Evolutionary conservation across 768 basidiomycete species (phyloP).

Genomic region (Leccinum boreale): DNA sequence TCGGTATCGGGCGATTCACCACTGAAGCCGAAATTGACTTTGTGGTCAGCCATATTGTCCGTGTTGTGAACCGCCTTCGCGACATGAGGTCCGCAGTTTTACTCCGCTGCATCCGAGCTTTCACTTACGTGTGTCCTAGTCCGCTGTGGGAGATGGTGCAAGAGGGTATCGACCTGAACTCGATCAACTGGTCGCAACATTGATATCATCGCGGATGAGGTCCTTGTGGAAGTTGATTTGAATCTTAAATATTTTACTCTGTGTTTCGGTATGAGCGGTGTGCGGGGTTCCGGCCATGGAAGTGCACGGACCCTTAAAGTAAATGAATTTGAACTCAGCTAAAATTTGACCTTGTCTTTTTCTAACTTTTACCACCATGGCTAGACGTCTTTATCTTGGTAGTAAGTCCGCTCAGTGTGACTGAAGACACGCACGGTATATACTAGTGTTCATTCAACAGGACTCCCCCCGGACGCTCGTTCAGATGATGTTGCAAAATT

Average conservation of each 20-base stretch:
- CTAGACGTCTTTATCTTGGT: slow-evolving; percentile 83
- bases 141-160: slow-evolving; percentile 99
- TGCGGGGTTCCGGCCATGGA: slow-evolving; percentile 14
- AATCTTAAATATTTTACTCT: neutral
- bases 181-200: slow-evolving; percentile 89
- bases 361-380: slow-evolving; percentile 50
- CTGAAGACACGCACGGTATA: slow-evolving; percentile 3
- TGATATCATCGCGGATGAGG: slow-evolving; percentile 22
- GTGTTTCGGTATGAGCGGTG: slow-evolving; percentile 9
- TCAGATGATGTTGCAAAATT: slow-evolving; percentile 83
- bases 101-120: slow-evolving; percentile 1
- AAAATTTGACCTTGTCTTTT: slow-evolving; percentile 25
- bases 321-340: slow-evolving; percentile 31
- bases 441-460: slow-evolving; percentile 34
- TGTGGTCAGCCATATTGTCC: slow-evolving; percentile 83
- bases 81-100: slow-evolving; percentile 76
- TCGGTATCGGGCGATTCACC: slow-evolving; percentile 97
- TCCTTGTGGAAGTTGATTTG: neutral
- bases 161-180: slow-evolving; percentile 94
- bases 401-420: slow-evolving; percentile 43
- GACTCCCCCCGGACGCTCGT: slow-evolving; percentile 80
- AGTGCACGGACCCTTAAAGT: slow-evolving; percentile 33
- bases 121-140: slow-evolving; percentile 36
- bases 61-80: slow-evolving; percentile 81
- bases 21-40: slow-evolving; percentile 97